Conservation (phyloP, 2,329 filamentous ascomycete genomes). For the Exophiala bonariae region DNA sequence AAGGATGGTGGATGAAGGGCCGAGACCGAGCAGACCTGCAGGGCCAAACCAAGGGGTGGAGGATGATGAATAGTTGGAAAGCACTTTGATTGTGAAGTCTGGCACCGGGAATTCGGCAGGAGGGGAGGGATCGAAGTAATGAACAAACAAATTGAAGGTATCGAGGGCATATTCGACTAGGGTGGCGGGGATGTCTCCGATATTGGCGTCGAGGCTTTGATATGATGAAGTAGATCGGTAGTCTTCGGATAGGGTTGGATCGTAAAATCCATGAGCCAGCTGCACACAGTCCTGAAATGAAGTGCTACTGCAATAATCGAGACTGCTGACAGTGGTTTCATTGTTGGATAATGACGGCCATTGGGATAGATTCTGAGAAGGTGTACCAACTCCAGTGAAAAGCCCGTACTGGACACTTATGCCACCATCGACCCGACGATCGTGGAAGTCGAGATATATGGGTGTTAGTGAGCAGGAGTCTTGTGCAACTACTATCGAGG, state of each 20-base stretch:
- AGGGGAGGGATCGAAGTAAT: slow-evolving; percentile 28
- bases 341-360: slow-evolving; percentile 45
- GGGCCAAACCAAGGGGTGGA: slow-evolving; percentile 26
- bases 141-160: slow-evolving; percentile 25
- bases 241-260: slow-evolving; percentile 16
- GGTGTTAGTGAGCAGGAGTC: slow-evolving; percentile 28
- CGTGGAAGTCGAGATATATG: slow-evolving; percentile 47
- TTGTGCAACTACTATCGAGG: slow-evolving; percentile 8
- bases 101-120: slow-evolving; percentile 16
- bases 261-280: slow-evolving; percentile 22
- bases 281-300: slow-evolving; percentile 28
- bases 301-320: slow-evolving; percentile 37
- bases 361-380: slow-evolving; percentile 45
- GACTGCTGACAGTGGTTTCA: slow-evolving; percentile 40
- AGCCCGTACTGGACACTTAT: slow-evolving; percentile 44
- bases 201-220: slow-evolving; percentile 30
- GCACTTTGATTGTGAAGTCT: slow-evolving; percentile 22
- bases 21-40: slow-evolving; percentile 37
- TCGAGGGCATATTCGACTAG: slow-evolving; percentile 35
- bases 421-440: slow-evolving; percentile 41
- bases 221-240: slow-evolving; percentile 20
- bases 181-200: slow-evolving; percentile 35
- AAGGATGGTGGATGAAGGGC: slow-evolving; percentile 38
- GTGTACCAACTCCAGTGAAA: slow-evolving; percentile 44
- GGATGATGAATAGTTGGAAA: slow-evolving; percentile 24